Base-by-base conservation (phyloP, 345 rosid species). In the Brassica rapa region DNA sequence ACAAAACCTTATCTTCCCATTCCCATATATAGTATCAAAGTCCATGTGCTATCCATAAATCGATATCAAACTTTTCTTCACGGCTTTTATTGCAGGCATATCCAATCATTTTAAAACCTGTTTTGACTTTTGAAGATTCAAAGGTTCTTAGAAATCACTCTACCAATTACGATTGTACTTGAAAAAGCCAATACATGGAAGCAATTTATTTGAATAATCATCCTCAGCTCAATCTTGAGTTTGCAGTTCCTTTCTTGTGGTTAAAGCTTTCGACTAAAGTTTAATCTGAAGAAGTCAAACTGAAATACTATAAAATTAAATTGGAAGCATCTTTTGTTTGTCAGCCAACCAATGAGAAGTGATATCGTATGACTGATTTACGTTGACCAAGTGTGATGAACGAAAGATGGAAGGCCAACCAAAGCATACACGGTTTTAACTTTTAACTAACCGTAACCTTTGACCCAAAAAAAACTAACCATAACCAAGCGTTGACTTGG, bases 381-480 rank as follows among this genome's bases (percentile, higher is more conserved):
- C 43, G 71, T 71, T 70, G 81, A 77, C 81, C 19, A 37, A 33
- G 8, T 39, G 57, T 67, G 19, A 74, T 32, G 19, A 23, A 61
- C 16, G 7, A 21, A 43, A 1, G n/a, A n/a, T 61, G 19, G 19
- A 29, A 15, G 23, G 19, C 68, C 43, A 23, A 33, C 16, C 64
- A 67, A 25, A 8, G 59, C 32, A 68, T 51, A 63, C 29, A 24
- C 4, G 37, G 41, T 51, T 62, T 46, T 16, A 53, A 53, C 24
- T 53, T 63, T 33, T 27, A 27, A 27, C 2, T 49, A 19, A 19
- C 21, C 21, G 21, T 19, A 19, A 19, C 21, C 21, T 19, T 19
- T 19, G 21, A 19, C 21, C 21, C 21, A 19, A 19, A 19, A 19
- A 19, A 19, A 62, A 51, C 41, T 30, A 59, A 46, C 27, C 39